Evolutionary conservation across 139 green algal genomes (phyloP), one percentile per base, ranked within the genome.

Genomic region (Micractinium sp.): DNA sequence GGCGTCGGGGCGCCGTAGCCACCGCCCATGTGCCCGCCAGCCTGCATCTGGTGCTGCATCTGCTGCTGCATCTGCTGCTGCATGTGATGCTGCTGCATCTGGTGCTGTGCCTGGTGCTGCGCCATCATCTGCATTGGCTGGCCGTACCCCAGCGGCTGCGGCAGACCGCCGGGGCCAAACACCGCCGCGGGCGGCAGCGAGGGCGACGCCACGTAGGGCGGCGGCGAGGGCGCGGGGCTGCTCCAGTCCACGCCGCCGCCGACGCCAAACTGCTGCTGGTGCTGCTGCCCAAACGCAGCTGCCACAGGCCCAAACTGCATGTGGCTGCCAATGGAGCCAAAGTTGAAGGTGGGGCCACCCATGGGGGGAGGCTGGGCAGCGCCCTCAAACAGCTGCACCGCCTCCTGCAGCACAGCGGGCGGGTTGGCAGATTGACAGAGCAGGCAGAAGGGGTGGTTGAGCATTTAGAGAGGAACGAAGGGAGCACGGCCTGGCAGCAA

Each of bases 241-340:
- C 87, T 87, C 87, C 87, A 90, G 67, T 90, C 87, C 41, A 87
- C 77, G 5, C 47, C 53, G 23, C 79, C 87, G 33, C 56, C 82
- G 13, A 39, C 19, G 15, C 83, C 67, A 75, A 87, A 90, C n/a
- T 60, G 77, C 38, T 47, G 31, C 66, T 56, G 41, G 38, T 67
- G 41, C 71, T 82, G 86, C 85, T 85, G 85, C 14, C 85, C 85
- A 67, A 89, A 89, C 1, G 85, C 85, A 3, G 74, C 74, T 0
- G 75, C 75, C 53, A 84, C 85, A 3, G 74, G 31, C 23, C 85
- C 85, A 76, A 78, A 89, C 75, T 89, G 85, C 85, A 84, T 84
- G 74, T 79, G 56, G 33, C 33, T 63, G 74, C 41, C 61, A 35
- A 87, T 82, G 79, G 38, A 56, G 87, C 77, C 80, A 85, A 87